These are phyloP conservation scores for Fusarium succisae DNA, from an alignment of 2,329 filamentous ascomycete genomes.

Conservation along the genomic window DNA sequence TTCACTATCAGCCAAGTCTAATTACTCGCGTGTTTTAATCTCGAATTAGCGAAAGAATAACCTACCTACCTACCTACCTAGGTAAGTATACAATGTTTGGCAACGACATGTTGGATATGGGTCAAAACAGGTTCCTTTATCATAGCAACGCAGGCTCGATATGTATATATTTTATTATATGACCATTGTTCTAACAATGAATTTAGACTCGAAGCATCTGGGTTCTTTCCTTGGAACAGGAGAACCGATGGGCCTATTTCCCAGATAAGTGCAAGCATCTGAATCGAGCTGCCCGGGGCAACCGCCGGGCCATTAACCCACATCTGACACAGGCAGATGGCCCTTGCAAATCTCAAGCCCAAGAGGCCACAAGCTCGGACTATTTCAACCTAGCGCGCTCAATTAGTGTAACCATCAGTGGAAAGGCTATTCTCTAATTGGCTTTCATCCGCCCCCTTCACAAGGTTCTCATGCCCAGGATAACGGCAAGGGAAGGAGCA, in stretches of 20 bases:
- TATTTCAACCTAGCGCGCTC: conserved; percentile 22
- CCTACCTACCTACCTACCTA: background rate
- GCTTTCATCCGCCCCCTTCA: conserved; percentile 21
- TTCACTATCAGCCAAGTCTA: background rate
- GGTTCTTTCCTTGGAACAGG: conserved; percentile 19
- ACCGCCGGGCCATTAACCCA: conserved; percentile 24
- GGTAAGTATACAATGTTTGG: background rate
- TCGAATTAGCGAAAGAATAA: background rate
- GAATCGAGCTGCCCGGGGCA: conserved; percentile 34
- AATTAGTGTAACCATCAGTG: conserved; percentile 15
- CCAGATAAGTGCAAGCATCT: conserved; percentile 14
- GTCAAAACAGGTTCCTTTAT: background rate
- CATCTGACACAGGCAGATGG: background rate
- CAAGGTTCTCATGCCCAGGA: conserved; percentile 23
- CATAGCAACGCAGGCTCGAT: background rate
- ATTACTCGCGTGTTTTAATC: background rate
- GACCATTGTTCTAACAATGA: background rate
- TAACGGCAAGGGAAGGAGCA: conserved; percentile 35
- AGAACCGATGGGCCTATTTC: background rate
- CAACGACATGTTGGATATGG: background rate
- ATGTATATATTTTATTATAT: background rate
- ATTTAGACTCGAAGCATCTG: background rate
- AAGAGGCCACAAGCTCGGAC: conserved; percentile 25
- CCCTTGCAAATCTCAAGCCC: conserved; percentile 16
- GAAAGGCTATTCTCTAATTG: conserved; percentile 20